Base-by-base conservation (phyloP, 306 rosid genomes). In the Potentilla sterilis region DNA sequence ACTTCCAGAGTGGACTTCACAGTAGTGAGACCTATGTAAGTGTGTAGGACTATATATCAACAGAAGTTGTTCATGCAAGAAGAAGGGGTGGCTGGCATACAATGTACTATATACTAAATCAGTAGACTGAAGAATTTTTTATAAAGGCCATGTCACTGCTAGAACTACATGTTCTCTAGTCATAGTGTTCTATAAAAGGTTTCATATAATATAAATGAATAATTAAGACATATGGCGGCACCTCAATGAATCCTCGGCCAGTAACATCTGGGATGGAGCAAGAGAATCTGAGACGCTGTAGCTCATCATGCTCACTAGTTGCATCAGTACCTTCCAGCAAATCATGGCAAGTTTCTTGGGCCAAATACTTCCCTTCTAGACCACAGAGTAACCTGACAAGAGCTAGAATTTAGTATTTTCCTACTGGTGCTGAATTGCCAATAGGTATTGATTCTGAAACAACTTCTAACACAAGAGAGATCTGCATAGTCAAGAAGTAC, bases 181-280 rank as follows among this genome's bases (percentile, higher is more conserved):
- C 22, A 38, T 55, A 12, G 18, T 54, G 7, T 64, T 32, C 11
- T 1, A 43, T 38, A 10, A 7, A 37, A 54, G 46, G n/a, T 3
- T 37, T 71, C n/a, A 52, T 52, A 69, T n/a, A 38, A 21, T 14
- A 32, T 34, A 41, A 48, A 18, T 24, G 34, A 12, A 32, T 61
- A 61, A 5, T 6, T 24, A 34, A 9, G 47, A 69, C 8, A 34
- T 10, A n/a, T n/a, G 61, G 34, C 51, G 35, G 74, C 38, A 94
- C 98, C 97, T 95, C 97, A 74, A 95, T 86, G 85, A 95, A 92
- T 67, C 98, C 98, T 80, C 97, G 84, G 79, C 98, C 98, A 48
- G 77, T 79, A 62, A 81, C 74, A 70, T 82, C 81, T 1, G 97
- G 98, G 71, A 89, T 70, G 52, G 78, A 75, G 82, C 97, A 92